Evolutionary conservation across 78 protist genomes (phyloP), one percentile per base, ranked within the genome.

Genomic region (Diacronema lutheri): DNA sequence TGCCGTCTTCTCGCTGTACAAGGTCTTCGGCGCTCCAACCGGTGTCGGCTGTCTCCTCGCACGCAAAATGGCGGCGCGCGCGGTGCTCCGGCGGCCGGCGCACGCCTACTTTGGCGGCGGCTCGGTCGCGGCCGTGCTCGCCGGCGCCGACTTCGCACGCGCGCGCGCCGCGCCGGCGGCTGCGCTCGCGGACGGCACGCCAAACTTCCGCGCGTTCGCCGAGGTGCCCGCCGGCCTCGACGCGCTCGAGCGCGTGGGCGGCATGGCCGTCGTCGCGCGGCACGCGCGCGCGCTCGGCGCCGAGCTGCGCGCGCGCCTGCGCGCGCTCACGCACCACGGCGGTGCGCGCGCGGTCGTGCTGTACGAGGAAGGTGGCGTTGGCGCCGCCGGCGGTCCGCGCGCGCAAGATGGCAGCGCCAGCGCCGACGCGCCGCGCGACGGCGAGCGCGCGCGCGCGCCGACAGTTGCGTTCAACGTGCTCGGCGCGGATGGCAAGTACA

Each of bases 11-110:
- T 94, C 97, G 25, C 95, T 97, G 58, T 97, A 97, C 87, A 97
- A 97, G 62, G 81, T 96, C 72, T 96, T 96, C 77, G 99, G 99
- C 20, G 91, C 40, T 64, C 99, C 99, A 29, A 94, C 97, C 21
- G 99, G 99, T 0, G 25, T 96, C 12, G 99, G 99, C 29, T 95
- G 93, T 0, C 85, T 97, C 31, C 56, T 97, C 56, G 90, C 57
- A n/a, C n/a, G n/a, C n/a, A n/a, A n/a, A 88, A 33, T 33, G 26
- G 29, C 13, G 71, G 50, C 1, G 33, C 29, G 41, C 50, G 26
- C 31, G 38, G 3, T 3, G 33, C 35, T 74, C n/a, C 35, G 56
- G 16, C 19, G 29, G 23, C 23, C 29, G 23, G 61, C 61, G 61
- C 61, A 83, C 37, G 46, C 16, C 5, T 94, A 93, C 74, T 95